Percentiles rank a stretch among this genome's conserved stretches.
phyloP scores from a whole-genome alignment of 108 stramenopile species.

The Cyclostephanos tholiformis region DNA sequence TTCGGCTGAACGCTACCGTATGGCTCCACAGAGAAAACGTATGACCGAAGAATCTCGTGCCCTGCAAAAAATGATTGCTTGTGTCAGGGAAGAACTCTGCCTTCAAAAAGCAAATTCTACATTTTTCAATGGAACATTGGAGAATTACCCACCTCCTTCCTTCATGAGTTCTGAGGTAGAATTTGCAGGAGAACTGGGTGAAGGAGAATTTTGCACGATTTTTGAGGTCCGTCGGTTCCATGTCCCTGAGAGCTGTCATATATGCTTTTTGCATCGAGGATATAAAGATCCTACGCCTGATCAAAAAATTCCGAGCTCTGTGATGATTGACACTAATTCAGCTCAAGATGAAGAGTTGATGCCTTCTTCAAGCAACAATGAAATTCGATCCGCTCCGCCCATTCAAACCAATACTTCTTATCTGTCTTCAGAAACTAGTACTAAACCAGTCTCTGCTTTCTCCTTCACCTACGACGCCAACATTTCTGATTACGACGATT shows the following conservation, averaged over 20 bases:
- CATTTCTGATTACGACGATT: conserved; percentile 43
- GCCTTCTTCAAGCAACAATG: not conserved
- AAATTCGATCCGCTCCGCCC: not conserved
- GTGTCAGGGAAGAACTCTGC: conserved; percentile 26
- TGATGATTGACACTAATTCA: not conserved
- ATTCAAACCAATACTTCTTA: not conserved
- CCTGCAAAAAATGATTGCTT: conserved; percentile 18
- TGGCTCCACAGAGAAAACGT: conserved; percentile 5
- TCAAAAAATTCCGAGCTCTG: conserved; percentile 6
- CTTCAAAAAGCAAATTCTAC: conserved; percentile 34
- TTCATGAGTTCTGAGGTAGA: conserved; percentile 52
- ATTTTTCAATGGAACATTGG: conserved; percentile 19
- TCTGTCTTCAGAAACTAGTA: conserved; percentile 8
- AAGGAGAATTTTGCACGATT: conserved; percentile 69
- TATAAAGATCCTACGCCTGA: conserved; percentile 22
- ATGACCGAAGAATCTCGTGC: conserved; percentile 28
- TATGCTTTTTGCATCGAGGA: conserved; percentile 46
- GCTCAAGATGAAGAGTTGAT: not conserved
- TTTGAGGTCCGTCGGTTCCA: conserved; percentile 50
- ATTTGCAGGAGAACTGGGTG: conserved; percentile 50
- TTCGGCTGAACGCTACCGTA: not conserved
- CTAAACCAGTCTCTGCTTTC: conserved; percentile 13
- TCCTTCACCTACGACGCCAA: conserved; percentile 35
- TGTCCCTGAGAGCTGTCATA: conserved; percentile 43
- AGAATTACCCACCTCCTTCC: conserved; percentile 14